Conservation (phyloP, 129 eudicot genomes). For the Saussurea involucrata region DNA sequence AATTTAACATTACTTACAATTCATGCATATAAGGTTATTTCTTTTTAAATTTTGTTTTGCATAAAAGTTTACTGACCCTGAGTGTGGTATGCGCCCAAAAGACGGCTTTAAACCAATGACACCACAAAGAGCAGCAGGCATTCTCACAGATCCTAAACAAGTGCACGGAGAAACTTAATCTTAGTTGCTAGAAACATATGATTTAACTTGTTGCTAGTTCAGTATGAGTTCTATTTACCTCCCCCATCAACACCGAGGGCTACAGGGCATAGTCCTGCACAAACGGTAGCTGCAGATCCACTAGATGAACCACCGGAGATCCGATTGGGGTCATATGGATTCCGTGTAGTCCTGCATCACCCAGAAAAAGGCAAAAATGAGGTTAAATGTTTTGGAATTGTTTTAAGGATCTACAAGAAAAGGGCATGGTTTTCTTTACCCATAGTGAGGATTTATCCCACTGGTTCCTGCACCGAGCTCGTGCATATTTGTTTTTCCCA, state of each 20-base stretch:
- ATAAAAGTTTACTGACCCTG: slow-evolving; percentile 49
- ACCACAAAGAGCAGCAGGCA: slow-evolving; percentile 99
- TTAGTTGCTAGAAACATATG: neutral
- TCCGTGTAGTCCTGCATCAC: slow-evolving; percentile 53
- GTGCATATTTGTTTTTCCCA: slow-evolving; percentile 99
- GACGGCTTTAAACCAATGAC: slow-evolving; percentile 90
- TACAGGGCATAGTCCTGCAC: slow-evolving; percentile 92
- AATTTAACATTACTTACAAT: neutral
- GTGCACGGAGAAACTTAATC: slow-evolving; percentile 4
- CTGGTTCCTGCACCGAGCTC: slow-evolving; percentile 99
- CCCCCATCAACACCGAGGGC: slow-evolving; percentile 99
- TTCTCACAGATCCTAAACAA: slow-evolving; percentile 83
- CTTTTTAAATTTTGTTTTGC: neutral
- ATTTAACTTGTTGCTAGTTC: slow-evolving; percentile 3
- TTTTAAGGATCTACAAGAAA: neutral
- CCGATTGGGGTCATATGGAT: slow-evolving; percentile 68
- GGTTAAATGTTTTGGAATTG: neutral
- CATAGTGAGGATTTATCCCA: slow-evolving; percentile 97
- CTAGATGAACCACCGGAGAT: slow-evolving; percentile 95
- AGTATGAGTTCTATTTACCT: slow-evolving; percentile 44
- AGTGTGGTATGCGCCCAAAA: slow-evolving; percentile 77
- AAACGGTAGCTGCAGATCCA: slow-evolving; percentile 97
- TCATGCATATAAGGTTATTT: neutral
- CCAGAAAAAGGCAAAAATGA: neutral
- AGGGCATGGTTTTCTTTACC: slow-evolving; percentile 37